A percentile compares a stretch with the other conserved stretches of the same genome.
These are phyloP conservation scores for Trichoderma endophyticum DNA, from an alignment of 2,329 filamentous ascomycete species.

Conservation along the genomic window DNA sequence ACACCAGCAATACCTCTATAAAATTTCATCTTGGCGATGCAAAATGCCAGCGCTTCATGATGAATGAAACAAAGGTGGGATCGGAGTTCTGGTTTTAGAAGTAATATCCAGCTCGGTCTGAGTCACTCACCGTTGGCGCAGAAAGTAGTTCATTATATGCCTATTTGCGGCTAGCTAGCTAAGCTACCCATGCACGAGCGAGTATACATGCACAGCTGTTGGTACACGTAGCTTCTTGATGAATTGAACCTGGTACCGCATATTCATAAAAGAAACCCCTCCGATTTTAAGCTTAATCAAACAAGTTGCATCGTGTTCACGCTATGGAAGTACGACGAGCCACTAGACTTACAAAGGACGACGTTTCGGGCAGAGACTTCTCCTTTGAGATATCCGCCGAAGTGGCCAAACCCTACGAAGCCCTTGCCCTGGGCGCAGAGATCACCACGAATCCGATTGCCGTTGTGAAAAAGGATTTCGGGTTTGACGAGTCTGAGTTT, in stretches of 20 bases:
- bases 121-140: neutral
- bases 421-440: slow-evolving; percentile 9
- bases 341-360: neutral
- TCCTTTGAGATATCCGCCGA: slow-evolving; percentile 19
- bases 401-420: slow-evolving; percentile 19
- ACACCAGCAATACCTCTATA: neutral
- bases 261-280: neutral
- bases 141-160: neutral
- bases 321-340: slow-evolving; percentile 16
- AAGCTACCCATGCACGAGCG: neutral
- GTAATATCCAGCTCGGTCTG: neutral
- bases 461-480: neutral
- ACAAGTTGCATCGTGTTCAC: neutral
- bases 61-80: neutral
- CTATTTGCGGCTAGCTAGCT: neutral
- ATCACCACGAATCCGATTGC: slow-evolving; percentile 8
- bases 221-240: neutral
- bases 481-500: slow-evolving; percentile 13
- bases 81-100: neutral
- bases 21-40: neutral
- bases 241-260: neutral
- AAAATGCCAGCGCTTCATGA: neutral
- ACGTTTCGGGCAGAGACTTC: slow-evolving; percentile 20
- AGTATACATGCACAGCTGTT: neutral
- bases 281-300: neutral